A percentile compares a stretch with the other conserved stretches of the same genome.
Evolutionary conservation across 352 stramenopile species (phyloP).

Genomic region (Phytophthora citricola): DNA sequence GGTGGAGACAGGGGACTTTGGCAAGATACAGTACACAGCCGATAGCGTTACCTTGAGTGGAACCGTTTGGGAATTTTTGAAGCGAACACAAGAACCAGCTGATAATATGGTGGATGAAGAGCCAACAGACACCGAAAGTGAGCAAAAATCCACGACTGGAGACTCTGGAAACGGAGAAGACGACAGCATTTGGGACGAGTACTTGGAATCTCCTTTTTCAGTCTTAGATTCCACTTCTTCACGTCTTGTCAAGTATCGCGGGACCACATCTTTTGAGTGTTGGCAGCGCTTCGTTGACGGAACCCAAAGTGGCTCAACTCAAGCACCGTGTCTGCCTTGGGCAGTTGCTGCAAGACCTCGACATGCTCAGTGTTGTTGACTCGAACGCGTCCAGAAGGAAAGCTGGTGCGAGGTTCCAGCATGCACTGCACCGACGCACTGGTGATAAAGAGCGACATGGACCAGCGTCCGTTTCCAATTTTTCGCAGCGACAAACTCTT

Average conservation of each 20-base stretch:
- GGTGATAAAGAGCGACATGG: neutral
- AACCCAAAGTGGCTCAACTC: slow-evolving; percentile 65
- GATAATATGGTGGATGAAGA: slow-evolving; percentile 14
- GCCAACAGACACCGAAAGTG: neutral
- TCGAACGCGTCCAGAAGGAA: slow-evolving; percentile 31
- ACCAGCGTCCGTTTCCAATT: slow-evolving; percentile 32
- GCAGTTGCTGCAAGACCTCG: slow-evolving; percentile 70
- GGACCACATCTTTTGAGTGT: slow-evolving; percentile 80
- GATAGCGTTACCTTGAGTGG: slow-evolving; percentile 60
- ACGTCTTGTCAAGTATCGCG: slow-evolving; percentile 76
- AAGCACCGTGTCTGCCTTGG: slow-evolving; percentile 69
- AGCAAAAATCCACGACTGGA: neutral
- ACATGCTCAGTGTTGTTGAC: slow-evolving; percentile 59
- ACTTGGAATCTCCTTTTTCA: slow-evolving; percentile 73
- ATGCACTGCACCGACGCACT: slow-evolving; percentile 36
- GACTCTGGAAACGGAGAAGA: slow-evolving; percentile 4
- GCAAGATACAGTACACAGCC: slow-evolving; percentile 75
- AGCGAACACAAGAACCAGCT: slow-evolving; percentile 36
- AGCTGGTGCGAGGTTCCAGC: slow-evolving; percentile 40
- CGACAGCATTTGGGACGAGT: slow-evolving; percentile 62
- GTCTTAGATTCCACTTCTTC: slow-evolving; percentile 73
- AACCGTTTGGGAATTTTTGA: slow-evolving; percentile 58
- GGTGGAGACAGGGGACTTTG: slow-evolving; percentile 69
- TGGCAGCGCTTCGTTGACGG: slow-evolving; percentile 65
- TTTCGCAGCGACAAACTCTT: slow-evolving; percentile 50